Evolutionary conservation across 164 flowering plant genomes (phyloP).

Genomic region (Piper betle): DNA sequence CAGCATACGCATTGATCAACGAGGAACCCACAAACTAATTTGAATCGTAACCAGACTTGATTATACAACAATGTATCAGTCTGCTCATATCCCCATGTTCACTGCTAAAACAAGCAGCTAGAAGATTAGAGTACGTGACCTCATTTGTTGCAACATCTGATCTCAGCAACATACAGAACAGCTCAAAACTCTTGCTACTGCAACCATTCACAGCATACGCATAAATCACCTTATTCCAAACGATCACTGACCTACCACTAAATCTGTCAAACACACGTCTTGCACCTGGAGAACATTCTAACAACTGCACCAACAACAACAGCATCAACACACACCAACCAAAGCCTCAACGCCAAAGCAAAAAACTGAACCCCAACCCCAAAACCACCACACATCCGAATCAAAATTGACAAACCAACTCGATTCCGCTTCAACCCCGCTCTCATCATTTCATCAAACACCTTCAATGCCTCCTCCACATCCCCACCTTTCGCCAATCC

Average conservation of each 20-base stretch:
- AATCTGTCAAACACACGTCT: constrained; percentile 15
- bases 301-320: constrained; percentile 23
- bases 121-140: constrained; percentile 20
- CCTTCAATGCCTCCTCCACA: constrained; percentile 12
- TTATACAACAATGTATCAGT: constrained; percentile 26
- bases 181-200: constrained; percentile 15
- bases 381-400: constrained; percentile 28
- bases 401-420: constrained; percentile 34
- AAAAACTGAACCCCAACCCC: constrained; percentile 32
- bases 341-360: constrained; percentile 23
- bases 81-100: constrained; percentile 15
- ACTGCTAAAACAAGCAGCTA: constrained; percentile 21
- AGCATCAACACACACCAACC: constrained; percentile 14
- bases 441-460: constrained; percentile 21
- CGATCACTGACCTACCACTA: constrained; percentile 6
- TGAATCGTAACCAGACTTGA: constrained; percentile 31
- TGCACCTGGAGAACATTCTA: constrained; percentile 30
- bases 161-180: constrained; percentile 18
- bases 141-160: constrained; percentile 23
- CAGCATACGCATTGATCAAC: constrained; percentile 24
- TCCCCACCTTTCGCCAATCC: constrained; percentile 17
- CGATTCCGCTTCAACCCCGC: constrained; percentile 23
- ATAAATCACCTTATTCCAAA: constrained; percentile 38
- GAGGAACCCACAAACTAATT: constrained; percentile 24
- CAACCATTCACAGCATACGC: constrained; percentile 24